Percentiles rank a stretch among this genome's conserved stretches.
These are phyloP conservation scores for Boletus sp. DNA, from an alignment of 768 basidiomycete species.

Conservation along the genomic window DNA sequence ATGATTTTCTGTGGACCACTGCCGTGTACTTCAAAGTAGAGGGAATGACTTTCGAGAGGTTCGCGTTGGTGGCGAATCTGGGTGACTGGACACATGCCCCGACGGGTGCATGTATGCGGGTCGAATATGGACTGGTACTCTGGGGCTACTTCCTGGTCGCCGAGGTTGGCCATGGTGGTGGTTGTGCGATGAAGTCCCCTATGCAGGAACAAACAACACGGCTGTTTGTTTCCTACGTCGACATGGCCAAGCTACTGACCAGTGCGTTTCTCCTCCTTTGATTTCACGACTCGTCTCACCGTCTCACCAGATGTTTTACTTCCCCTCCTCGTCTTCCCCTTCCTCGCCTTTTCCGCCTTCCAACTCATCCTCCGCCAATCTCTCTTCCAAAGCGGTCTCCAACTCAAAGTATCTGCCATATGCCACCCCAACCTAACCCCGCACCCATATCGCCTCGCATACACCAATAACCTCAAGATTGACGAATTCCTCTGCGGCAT, in stretches of 20 bases:
- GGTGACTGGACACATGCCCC: slow-evolving; percentile 77
- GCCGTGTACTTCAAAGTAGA: slow-evolving; percentile 82
- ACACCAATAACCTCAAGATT: slow-evolving; percentile 37
- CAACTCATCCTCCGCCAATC: slow-evolving; percentile 14
- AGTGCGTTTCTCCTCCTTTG: too few species aligned
- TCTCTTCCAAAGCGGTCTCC: slow-evolving; percentile 11
- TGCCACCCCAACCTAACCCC: slow-evolving; percentile 29
- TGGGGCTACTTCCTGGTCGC: slow-evolving; percentile 3
- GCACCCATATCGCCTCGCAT: slow-evolving; percentile 37
- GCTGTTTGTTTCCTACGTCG: too few species aligned
- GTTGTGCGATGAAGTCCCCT: too few species aligned
- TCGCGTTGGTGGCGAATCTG: slow-evolving; percentile 45
- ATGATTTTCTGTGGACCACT: slow-evolving; percentile 61
- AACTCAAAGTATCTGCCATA: slow-evolving; percentile 24
- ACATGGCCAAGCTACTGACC: too few species aligned
- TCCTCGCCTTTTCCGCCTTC: slow-evolving; percentile 9
- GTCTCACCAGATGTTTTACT: slow-evolving; percentile 9
- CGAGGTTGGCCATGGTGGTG: slow-evolving; percentile 9
- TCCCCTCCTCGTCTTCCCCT: slow-evolving; percentile 21
- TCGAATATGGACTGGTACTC: slow-evolving; percentile 52
- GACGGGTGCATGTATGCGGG: slow-evolving; percentile 57
- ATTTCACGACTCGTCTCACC: too few species aligned
- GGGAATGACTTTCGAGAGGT: slow-evolving; percentile 61
- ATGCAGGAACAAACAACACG: too few species aligned
- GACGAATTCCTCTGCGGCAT: slow-evolving; percentile 44